Percentiles rank a stretch among this genome's conserved stretches.
phyloP scores from a whole-genome alignment of 2,329 filamentous ascomycete species.

The Botrytis medusae region DNA sequence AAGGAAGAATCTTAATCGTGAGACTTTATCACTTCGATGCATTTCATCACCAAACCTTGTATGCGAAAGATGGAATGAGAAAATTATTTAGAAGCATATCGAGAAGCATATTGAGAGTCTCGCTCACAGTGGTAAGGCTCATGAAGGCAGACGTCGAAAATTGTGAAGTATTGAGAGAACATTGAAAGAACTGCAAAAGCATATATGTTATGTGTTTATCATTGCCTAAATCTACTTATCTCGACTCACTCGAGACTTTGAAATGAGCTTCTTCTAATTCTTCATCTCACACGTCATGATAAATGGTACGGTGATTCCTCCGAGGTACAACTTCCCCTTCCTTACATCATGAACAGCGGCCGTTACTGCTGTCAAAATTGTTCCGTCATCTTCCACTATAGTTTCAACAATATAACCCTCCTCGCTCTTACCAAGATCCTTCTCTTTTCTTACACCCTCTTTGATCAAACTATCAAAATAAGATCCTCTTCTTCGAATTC shows the following conservation, averaged over 20 bases:
- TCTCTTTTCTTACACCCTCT: background rate
- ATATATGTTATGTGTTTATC: background rate
- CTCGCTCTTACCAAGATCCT: background rate
- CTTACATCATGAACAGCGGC: slow-evolving; percentile 14
- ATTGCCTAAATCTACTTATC: background rate
- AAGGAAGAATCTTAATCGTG: background rate
- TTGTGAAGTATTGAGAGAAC: background rate
- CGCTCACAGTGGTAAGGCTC: too few relatives aligned
- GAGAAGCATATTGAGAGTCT: background rate
- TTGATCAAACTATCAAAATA: slow-evolving; percentile 1
- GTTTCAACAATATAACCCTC: slow-evolving; percentile 15
- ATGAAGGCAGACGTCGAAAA: too few relatives aligned
- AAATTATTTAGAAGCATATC: background rate
- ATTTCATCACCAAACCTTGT: accelerated
- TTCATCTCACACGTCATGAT: slow-evolving; percentile 14
- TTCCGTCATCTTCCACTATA: slow-evolving; percentile 18
- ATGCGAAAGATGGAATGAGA: background rate
- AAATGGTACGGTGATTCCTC: slow-evolving; percentile 3
- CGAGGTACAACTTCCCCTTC: slow-evolving; percentile 16
- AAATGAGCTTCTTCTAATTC: background rate
- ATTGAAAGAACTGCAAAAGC: background rate
- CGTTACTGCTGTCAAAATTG: background rate
- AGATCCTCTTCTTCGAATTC: slow-evolving; percentile 7
- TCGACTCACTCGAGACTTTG: background rate
- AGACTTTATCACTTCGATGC: background rate